Base-by-base conservation (phyloP, 371 early-diverging fungal species). In the Mortierella sp. region DNA sequence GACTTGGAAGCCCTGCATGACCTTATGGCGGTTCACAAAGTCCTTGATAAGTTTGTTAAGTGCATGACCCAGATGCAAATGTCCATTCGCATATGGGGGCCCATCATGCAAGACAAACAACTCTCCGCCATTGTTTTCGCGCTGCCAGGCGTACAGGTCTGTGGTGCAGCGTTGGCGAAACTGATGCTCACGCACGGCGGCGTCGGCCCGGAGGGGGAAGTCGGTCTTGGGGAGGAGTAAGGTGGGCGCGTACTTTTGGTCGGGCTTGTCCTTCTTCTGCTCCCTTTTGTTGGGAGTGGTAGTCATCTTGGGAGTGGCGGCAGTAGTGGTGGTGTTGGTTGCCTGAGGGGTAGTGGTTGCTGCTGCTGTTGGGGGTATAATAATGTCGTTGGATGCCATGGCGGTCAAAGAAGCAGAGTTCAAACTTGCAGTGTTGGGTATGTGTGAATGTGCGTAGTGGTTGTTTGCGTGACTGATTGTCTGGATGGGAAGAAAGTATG, bases 1-100 rank as follows among this genome's bases (percentile, higher is more conserved):
- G 3, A 98, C 96, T 78, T 92, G 91, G 54, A 92, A 93, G 41
- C 97, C 98, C 65, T 93, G 93, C 77, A 97, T 92, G 18, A 96
- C 88, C 74, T 95, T 93, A 85, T 95, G 96, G 29, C 99, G 91
- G 77, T 96, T 94, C 44, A 97, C 88, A n/a, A 97, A 96, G 83
- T 98, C 99, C 88, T 98, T 98, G 14, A 97, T 89, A 32, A 98
- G 95, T 79, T 97, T 97, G 87, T 96, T 96, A 84, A 98, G 89
- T 56, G 97, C 97, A 84, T 98, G 99, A 8, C 98, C 93, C 72
- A 94, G 93, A 85, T 98, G 98, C n/a, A 98, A 93, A 72, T 95
- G 92, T 56, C 98, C 99, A 82, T 97, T 97, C 54, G 98, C 98
- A 90, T 97, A 98, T 4, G 99, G 99, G 32, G 99, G 99, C 0